Percentiles rank a stretch among this genome's conserved stretches.
Conservation (phyloP, 495 filamentous ascomycete species). For the Xylaria cubensis region DNA sequence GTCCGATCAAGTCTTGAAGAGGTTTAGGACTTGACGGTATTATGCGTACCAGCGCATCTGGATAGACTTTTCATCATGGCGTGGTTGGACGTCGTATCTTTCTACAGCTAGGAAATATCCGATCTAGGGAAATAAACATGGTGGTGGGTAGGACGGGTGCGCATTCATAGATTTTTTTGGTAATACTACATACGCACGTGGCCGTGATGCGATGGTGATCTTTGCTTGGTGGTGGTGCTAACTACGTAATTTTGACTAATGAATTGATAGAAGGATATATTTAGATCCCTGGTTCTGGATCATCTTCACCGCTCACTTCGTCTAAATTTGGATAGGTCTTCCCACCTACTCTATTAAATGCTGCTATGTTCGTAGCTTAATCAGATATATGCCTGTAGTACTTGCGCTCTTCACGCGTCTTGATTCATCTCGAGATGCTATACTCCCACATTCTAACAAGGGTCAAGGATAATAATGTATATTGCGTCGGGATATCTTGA, state of each 20-base stretch:
- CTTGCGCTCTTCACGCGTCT: not conserved
- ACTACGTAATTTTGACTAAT: not conserved
- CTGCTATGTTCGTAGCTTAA: too few species aligned
- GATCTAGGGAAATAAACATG: not conserved
- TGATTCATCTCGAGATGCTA: not conserved
- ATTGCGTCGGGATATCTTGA: not conserved
- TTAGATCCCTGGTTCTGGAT: too few species aligned
- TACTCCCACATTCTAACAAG: not conserved
- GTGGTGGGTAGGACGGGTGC: not conserved
- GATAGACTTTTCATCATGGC: not conserved
- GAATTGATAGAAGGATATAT: not conserved
- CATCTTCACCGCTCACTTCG: too few species aligned
- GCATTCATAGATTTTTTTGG: not conserved
- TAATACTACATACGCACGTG: not conserved
- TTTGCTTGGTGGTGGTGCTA: not conserved
- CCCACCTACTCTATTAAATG: not conserved
- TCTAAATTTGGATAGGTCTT: too few species aligned
- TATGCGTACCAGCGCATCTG: not conserved
- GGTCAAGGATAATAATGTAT: not conserved
- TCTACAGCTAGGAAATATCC: too few species aligned
- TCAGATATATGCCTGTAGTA: too few species aligned
- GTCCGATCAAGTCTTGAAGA: not conserved
- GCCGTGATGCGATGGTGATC: not conserved
- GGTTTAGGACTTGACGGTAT: not conserved
- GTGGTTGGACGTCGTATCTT: not conserved